Conservation (phyloP, 306 rosid species). For the Castanospermum australe region DNA sequence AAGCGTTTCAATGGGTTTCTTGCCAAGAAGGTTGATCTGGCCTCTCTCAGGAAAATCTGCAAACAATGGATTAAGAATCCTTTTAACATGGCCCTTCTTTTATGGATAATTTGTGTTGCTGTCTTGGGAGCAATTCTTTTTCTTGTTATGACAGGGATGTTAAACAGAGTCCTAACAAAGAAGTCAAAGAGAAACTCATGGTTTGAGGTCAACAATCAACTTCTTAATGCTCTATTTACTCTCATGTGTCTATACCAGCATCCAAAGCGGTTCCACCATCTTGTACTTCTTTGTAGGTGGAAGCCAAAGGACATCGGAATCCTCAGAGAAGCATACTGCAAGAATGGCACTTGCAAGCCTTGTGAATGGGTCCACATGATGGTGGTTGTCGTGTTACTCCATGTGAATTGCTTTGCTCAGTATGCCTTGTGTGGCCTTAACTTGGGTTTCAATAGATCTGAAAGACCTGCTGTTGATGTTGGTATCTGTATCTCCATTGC, state of each 20-base stretch:
- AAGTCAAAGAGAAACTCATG: conserved; percentile 49
- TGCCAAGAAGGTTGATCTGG: conserved; percentile 37
- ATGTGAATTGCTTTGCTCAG: conserved; percentile 62
- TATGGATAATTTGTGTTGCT: conserved; percentile 49
- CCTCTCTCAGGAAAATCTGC: conserved; percentile 26
- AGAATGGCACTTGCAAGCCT: conserved; percentile 57
- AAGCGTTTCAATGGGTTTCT: conserved; percentile 3
- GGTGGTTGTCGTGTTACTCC: conserved; percentile 54
- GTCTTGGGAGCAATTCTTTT: conserved; percentile 60
- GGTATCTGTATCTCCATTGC: conserved; percentile 49
- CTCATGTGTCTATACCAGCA: conserved; percentile 68
- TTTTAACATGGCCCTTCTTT: conserved; percentile 51
- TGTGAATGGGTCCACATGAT: conserved; percentile 48
- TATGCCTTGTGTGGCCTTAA: conserved; percentile 67
- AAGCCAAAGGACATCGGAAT: conserved; percentile 38
- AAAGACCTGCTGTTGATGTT: conserved; percentile 49
- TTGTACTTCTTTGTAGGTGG: conserved; percentile 59
- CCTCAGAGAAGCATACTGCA: conserved; percentile 47
- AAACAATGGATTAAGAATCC: conserved; percentile 52
- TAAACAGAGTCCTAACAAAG: conserved; percentile 39
- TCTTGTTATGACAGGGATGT: conserved; percentile 66
- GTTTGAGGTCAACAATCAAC: conserved; percentile 65
- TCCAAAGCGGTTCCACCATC: conserved; percentile 52
- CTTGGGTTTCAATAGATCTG: conserved; percentile 43
- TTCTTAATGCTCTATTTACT: conserved; percentile 68